Evolutionary conservation across 2,329 filamentous ascomycete species (phyloP).

Genomic region (Ceratocystis lukuohia): DNA sequence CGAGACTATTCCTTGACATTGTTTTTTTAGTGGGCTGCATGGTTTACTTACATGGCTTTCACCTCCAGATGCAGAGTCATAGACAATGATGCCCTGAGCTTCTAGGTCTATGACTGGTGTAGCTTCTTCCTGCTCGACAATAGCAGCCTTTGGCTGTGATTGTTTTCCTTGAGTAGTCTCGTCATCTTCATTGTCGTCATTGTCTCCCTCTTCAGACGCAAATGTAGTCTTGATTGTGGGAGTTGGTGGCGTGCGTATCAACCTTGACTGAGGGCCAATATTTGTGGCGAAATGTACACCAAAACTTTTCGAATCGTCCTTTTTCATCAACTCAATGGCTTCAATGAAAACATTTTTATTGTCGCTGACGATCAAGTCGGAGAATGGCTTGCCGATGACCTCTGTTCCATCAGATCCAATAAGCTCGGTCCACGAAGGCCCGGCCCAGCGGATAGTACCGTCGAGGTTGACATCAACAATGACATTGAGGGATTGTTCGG

Average conservation of each 20-base stretch:
- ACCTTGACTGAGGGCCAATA: constrained; percentile 49
- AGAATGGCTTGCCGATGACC: constrained; percentile 63
- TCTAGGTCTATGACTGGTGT: constrained; percentile 57
- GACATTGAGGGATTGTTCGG: constrained; percentile 90
- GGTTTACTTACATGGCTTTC: constrained; percentile 68
- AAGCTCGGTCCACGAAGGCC: constrained; percentile 87
- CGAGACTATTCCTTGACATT: neutral
- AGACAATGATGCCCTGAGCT: constrained; percentile 96
- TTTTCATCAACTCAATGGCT: constrained; percentile 75
- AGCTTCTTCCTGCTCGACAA: constrained; percentile 33
- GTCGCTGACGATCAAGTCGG: constrained; percentile 64
- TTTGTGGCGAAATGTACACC: constrained; percentile 69
- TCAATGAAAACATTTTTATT: constrained; percentile 71
- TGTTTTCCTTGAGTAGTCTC: neutral
- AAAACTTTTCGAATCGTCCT: constrained; percentile 84
- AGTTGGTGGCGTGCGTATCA: constrained; percentile 11
- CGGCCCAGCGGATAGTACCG: constrained; percentile 87
- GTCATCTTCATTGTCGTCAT: constrained; percentile 27
- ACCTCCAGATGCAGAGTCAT: constrained; percentile 71
- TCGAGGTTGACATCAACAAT: constrained; percentile 90
- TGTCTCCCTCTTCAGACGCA: constrained; percentile 18
- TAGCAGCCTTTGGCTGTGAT: constrained; percentile 25
- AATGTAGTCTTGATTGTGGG: constrained; percentile 28
- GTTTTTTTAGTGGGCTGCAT: neutral
- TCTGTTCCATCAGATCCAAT: constrained; percentile 64